These are phyloP conservation scores for Tuber melanosporum DNA, from an alignment of 495 filamentous ascomycete species.

Conservation along the genomic window DNA sequence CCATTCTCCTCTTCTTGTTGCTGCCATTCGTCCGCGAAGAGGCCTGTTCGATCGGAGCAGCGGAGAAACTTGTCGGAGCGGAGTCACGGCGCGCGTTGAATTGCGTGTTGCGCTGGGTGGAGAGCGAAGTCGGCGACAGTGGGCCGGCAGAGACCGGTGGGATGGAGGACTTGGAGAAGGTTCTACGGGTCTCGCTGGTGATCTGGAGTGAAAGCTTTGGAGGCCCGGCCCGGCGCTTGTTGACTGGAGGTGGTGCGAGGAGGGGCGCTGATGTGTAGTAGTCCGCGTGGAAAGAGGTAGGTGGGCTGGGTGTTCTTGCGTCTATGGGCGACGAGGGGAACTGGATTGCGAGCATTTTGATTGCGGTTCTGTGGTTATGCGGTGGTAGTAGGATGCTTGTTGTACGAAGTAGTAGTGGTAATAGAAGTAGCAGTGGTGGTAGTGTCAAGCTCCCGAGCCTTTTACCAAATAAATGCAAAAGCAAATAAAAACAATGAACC, in stretches of 20 bases:
- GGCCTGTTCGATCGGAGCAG: not conserved
- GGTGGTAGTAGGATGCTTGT: too few relatives aligned
- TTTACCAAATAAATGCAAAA: not conserved
- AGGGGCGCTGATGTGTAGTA: conserved; percentile 13
- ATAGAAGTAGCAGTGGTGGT: not conserved
- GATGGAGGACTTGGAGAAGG: conserved; percentile 24
- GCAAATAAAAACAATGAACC: not conserved
- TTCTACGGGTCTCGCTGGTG: conserved; percentile 26
- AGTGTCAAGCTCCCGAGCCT: not conserved
- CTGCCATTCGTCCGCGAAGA: not conserved
- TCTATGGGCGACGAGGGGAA: conserved; percentile 31
- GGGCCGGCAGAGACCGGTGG: conserved; percentile 25
- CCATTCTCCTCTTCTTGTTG: not conserved
- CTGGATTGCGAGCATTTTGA: conserved; percentile 32
- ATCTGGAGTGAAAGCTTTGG: conserved; percentile 34
- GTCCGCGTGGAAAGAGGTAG: conserved; percentile 13
- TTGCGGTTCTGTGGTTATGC: not conserved
- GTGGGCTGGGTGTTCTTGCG: conserved; percentile 13
- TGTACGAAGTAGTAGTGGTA: not conserved
- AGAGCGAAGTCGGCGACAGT: conserved; percentile 24
- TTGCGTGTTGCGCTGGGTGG: conserved; percentile 34
- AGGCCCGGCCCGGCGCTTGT: conserved; percentile 24
- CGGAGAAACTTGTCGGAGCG: not conserved
- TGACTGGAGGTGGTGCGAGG: conserved; percentile 22
- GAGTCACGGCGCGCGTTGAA: conserved; percentile 21